A percentile compares a stretch with the other conserved stretches of the same genome.
phyloP scores from a whole-genome alignment of 129 eudicot species.

The Flaveria linearis region DNA sequence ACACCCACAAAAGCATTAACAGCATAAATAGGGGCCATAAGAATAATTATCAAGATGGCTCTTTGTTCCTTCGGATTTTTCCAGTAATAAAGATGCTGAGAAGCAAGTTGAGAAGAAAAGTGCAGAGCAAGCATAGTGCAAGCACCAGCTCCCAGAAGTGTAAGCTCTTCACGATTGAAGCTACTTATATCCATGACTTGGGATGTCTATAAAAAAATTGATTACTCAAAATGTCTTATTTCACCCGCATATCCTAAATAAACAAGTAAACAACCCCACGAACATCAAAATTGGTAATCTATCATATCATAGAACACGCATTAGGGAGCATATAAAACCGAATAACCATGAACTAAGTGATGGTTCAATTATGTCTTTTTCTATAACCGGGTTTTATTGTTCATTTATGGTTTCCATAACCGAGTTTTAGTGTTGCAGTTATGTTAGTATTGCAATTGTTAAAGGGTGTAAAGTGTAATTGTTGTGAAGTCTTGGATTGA shows the following conservation, averaged over 20 bases:
- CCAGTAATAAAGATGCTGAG: conserved; percentile 94
- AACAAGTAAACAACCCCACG: not conserved
- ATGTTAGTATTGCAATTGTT: no score
- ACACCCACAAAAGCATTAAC: conserved; percentile 68
- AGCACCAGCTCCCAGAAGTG: conserved; percentile 60
- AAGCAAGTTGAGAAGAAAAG: conserved; percentile 70
- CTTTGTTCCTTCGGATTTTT: conserved; percentile 88
- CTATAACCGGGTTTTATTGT: no score
- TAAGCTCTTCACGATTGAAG: conserved; percentile 64
- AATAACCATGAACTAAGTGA: no score
- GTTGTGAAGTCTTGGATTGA: no score
- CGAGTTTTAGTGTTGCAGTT: no score
- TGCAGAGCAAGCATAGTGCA: conserved; percentile 62
- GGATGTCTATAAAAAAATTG: conserved; percentile 5
- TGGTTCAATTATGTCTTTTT: no score
- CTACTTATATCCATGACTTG: conserved; percentile 56
- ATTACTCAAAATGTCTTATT: not conserved
- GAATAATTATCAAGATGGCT: conserved; percentile 67
- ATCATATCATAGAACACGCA: no score
- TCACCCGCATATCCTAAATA: not conserved
- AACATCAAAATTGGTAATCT: no score
- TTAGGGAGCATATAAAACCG: no score
- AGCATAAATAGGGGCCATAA: conserved; percentile 80
- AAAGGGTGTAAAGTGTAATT: no score
- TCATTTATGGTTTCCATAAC: no score